phyloP scores from a whole-genome alignment of 257 asterid species.

The Nicotiana benthamiana region DNA sequence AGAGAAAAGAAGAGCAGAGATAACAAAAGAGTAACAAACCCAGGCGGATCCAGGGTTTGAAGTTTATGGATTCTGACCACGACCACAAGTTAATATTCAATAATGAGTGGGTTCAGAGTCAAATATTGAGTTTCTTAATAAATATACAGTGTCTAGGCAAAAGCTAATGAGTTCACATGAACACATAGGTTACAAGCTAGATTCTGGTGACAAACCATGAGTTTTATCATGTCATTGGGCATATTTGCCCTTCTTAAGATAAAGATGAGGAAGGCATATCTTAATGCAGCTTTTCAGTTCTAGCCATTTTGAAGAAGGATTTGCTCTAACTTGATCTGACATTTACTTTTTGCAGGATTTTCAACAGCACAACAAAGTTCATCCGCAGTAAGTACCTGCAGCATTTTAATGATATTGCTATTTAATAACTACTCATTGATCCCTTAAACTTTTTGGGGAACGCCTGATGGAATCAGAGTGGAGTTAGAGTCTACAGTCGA shows the following conservation, averaged over 20 bases:
- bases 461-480: constrained; percentile 33
- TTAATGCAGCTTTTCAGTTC: background rate
- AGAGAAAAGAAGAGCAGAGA: background rate
- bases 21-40: background rate
- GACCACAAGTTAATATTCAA: no score
- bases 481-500: constrained; percentile 31
- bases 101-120: no score
- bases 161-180: no score
- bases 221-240: background rate
- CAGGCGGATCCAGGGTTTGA: no score
- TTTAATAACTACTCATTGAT: constrained; percentile 4
- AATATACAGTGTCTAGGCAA: no score
- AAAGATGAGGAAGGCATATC: background rate
- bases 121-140: no score
- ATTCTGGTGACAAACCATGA: no score
- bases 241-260: background rate
- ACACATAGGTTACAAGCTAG: no score
- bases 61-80: no score
- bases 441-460: constrained; percentile 9
- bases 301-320: constrained; percentile 18
- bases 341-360: constrained; percentile 45
- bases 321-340: constrained; percentile 10
- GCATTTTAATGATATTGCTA: background rate
- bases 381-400: constrained; percentile 51
- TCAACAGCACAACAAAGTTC: constrained; percentile 43